Evolutionary conservation across 768 basidiomycete species (phyloP).

Genomic region (Strobilomyces echinocephalus): DNA sequence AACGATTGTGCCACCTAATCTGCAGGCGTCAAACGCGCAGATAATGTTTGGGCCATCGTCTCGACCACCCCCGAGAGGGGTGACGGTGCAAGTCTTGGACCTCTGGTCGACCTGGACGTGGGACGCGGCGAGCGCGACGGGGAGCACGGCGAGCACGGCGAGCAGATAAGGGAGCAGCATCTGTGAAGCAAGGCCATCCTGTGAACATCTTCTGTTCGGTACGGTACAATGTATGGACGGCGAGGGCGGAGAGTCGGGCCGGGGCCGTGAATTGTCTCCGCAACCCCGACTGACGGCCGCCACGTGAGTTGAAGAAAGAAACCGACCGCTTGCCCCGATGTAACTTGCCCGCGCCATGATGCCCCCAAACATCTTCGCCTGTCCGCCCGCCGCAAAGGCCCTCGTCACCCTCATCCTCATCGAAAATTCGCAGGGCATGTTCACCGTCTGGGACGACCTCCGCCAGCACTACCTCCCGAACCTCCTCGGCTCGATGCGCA

Average conservation of each 20-base stretch:
- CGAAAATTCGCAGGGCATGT: slow-evolving; percentile 50
- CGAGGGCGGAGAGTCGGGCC: neutral
- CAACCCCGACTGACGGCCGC: slow-evolving; percentile 18
- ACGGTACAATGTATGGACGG: neutral
- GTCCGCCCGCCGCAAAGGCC: slow-evolving; percentile 13
- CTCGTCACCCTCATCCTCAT: slow-evolving; percentile 44
- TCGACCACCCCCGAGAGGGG: slow-evolving; percentile 29
- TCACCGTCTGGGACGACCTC: slow-evolving; percentile 44
- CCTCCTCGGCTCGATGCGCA: slow-evolving; percentile 39
- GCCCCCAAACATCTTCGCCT: slow-evolving; percentile 20
- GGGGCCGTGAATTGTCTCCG: slow-evolving; percentile 5
- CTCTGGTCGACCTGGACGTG: slow-evolving; percentile 2
- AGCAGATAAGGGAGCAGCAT: neutral
- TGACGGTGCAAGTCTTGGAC: slow-evolving; percentile 21
- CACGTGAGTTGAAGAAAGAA: slow-evolving; percentile 15
- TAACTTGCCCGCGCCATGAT: slow-evolving; percentile 3
- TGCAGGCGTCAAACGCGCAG: slow-evolving; percentile 30
- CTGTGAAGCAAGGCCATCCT: neutral
- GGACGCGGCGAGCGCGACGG: neutral
- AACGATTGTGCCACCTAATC: slow-evolving; percentile 26
- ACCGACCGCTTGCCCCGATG: slow-evolving; percentile 2
- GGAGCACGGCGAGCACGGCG: neutral
- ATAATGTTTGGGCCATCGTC: slow-evolving; percentile 37
- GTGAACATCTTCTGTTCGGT: no score
- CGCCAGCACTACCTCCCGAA: slow-evolving; percentile 41